A percentile compares a stretch with the other conserved stretches of the same genome.
Evolutionary conservation across 2,329 filamentous ascomycete species (phyloP).

Genomic region (Teratosphaeria epicoccoides): DNA sequence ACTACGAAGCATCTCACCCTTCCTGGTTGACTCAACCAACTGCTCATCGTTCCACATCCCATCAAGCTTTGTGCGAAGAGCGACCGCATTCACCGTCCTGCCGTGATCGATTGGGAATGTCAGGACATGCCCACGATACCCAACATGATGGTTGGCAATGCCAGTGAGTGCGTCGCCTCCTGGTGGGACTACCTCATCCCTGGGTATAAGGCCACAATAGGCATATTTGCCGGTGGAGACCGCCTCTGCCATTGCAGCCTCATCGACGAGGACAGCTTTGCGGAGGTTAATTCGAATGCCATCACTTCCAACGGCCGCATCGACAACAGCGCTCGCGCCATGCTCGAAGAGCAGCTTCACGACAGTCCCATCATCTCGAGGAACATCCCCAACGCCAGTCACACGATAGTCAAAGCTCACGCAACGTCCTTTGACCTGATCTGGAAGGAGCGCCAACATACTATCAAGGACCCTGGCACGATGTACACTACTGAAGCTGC

Average conservation of each 20-base stretch:
- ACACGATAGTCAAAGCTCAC: background rate
- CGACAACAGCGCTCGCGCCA: conserved; percentile 32
- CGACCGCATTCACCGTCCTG: conserved; percentile 47
- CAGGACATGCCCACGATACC: conserved; percentile 38
- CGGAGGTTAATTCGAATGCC: conserved; percentile 50
- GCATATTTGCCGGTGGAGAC: conserved; percentile 49
- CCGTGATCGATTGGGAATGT: conserved; percentile 51
- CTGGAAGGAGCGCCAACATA: conserved; percentile 38
- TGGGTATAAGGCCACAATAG: conserved; percentile 52
- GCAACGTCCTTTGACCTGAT: conserved; percentile 16
- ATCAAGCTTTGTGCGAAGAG: conserved; percentile 31
- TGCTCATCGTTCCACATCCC: conserved; percentile 28
- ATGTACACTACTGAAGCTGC: conserved; percentile 19
- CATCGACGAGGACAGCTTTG: conserved; percentile 38
- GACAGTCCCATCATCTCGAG: conserved; percentile 17
- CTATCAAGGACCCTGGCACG: conserved; percentile 41
- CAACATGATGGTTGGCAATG: conserved; percentile 42
- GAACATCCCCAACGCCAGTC: conserved; percentile 15
- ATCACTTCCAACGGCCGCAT: conserved; percentile 50
- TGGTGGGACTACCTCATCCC: conserved; percentile 39
- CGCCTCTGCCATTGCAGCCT: conserved; percentile 35
- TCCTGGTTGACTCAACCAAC: conserved; percentile 31
- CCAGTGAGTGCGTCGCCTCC: conserved; percentile 40
- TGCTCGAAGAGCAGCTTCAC: conserved; percentile 32
- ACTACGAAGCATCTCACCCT: conserved; percentile 30